A percentile compares a stretch with the other conserved stretches of the same genome.
Conservation (phyloP, 306 rosid genomes). For the Fragaria iinumae region DNA sequence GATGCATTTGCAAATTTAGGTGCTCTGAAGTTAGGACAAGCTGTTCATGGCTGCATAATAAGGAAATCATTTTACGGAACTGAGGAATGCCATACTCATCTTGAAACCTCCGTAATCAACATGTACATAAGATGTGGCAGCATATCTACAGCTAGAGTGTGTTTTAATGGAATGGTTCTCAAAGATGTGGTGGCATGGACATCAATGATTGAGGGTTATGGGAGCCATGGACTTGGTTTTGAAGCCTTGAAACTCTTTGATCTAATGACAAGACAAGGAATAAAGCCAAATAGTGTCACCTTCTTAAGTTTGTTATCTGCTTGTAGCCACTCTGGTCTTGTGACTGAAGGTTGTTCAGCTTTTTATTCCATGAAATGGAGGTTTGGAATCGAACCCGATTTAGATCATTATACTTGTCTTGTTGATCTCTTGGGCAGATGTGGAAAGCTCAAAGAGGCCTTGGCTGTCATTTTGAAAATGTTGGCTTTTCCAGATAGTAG, state of each 20-base stretch:
- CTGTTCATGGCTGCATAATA: constrained; percentile 40
- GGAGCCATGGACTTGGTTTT: constrained; percentile 49
- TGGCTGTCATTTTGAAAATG: constrained; percentile 45
- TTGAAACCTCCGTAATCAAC: constrained; percentile 52
- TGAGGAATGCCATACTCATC: constrained; percentile 18
- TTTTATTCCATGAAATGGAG: constrained; percentile 50
- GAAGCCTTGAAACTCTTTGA: constrained; percentile 34
- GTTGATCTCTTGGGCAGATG: constrained; percentile 55
- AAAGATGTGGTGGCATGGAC: constrained; percentile 62
- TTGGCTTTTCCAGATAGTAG: constrained; percentile 41
- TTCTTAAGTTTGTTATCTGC: constrained; percentile 59
- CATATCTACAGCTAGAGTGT: constrained; percentile 38
- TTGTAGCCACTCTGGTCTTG: constrained; percentile 62
- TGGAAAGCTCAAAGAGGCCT: constrained; percentile 53
- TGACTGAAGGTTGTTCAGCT: constrained; percentile 47
- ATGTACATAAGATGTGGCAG: constrained; percentile 54
- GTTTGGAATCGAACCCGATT: constrained; percentile 43
- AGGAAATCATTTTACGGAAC: constrained; percentile 23
- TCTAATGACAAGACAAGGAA: constrained; percentile 39
- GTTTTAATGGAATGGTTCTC: constrained; percentile 32
- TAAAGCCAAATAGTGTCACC: constrained; percentile 49
- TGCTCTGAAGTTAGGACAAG: constrained; percentile 49
- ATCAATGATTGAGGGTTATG: constrained; percentile 58
- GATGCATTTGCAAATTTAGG: constrained; percentile 57
- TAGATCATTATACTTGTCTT: constrained; percentile 61